These are phyloP conservation scores for Tetracladium maxilliforme DNA, from an alignment of 2,329 filamentous ascomycete species.

Conservation along the genomic window DNA sequence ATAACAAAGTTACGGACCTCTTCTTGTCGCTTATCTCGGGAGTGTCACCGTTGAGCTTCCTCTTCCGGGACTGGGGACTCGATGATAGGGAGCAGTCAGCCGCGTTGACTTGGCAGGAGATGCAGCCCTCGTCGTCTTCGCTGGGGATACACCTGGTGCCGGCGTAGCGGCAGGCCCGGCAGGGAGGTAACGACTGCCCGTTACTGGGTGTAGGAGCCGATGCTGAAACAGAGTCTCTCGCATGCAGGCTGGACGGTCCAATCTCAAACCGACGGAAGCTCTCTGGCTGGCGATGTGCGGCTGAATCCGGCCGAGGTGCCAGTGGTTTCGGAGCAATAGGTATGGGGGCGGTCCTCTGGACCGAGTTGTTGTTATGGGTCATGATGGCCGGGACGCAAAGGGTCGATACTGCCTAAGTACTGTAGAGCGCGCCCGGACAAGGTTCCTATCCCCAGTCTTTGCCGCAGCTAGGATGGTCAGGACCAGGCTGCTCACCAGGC, in stretches of 20 bases:
- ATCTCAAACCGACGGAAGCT: slow-evolving; percentile 27
- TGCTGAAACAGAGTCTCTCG: slow-evolving; percentile 34
- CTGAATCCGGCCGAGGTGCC: slow-evolving; percentile 24
- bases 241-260: slow-evolving; percentile 15
- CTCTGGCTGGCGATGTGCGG: slow-evolving; percentile 25
- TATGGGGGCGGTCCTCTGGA: slow-evolving; percentile 48
- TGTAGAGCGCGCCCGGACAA: too few relatives aligned
- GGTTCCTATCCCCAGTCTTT: background rate
- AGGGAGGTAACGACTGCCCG: slow-evolving; percentile 37
- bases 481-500: too few relatives aligned
- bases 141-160: slow-evolving; percentile 67
- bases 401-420: background rate
- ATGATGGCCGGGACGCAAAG: background rate
- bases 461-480: too few relatives aligned
- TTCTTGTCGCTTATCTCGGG: slow-evolving; percentile 10
- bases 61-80: slow-evolving; percentile 65
- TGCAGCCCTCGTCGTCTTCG: slow-evolving; percentile 57
- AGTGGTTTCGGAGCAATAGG: slow-evolving; percentile 49
- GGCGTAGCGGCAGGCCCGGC: slow-evolving; percentile 60
- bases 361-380: slow-evolving; percentile 5
- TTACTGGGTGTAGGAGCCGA: slow-evolving; percentile 32
- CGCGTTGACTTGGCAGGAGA: slow-evolving; percentile 64
- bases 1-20: slow-evolving; percentile 4
- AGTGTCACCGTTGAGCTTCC: slow-evolving; percentile 54
- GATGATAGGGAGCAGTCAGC: slow-evolving; percentile 67